phyloP scores from a whole-genome alignment of 129 eudicot genomes.

The Helianthus tuberosus region DNA sequence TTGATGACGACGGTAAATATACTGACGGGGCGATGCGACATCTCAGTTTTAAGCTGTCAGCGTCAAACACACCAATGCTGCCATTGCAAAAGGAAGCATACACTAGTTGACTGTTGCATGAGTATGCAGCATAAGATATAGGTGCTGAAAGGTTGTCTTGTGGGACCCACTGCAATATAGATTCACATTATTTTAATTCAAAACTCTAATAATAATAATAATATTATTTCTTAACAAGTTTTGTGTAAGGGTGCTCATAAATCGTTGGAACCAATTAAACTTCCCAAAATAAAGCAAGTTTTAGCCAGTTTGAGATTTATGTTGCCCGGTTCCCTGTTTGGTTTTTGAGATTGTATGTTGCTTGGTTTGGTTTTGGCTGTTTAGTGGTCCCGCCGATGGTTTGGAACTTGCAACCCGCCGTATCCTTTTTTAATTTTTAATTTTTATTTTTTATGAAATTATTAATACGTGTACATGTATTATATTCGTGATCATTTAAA shows the following conservation, averaged over 20 bases:
- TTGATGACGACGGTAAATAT: slow-evolving; percentile 53
- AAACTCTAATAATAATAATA: not conserved
- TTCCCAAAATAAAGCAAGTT: too few species aligned
- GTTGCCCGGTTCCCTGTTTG: too few species aligned
- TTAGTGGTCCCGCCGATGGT: too few species aligned
- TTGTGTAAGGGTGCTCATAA: too few species aligned
- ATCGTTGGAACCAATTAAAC: too few species aligned
- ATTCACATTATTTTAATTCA: not conserved
- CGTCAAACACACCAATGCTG: slow-evolving; percentile 77
- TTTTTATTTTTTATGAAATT: not conserved
- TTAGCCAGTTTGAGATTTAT: too few species aligned
- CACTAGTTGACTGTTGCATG: slow-evolving; percentile 78
- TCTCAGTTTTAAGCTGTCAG: slow-evolving; percentile 68
- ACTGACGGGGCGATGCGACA: slow-evolving; percentile 75
- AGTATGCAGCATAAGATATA: slow-evolving; percentile 77
- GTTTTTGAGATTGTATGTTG: too few species aligned
- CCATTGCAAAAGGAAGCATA: slow-evolving; percentile 83
- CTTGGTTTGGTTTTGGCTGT: too few species aligned
- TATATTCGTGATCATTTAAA: too few species aligned
- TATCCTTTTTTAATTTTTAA: too few species aligned
- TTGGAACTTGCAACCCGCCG: too few species aligned
- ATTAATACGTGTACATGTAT: not conserved
- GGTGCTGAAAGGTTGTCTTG: slow-evolving; percentile 81
- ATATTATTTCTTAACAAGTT: not conserved
- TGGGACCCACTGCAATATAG: slow-evolving; percentile 66